A percentile compares a stretch with the other conserved stretches of the same genome.
Conservation (phyloP, 139 green algal genomes). For the Chlorella sorokiniana region DNA sequence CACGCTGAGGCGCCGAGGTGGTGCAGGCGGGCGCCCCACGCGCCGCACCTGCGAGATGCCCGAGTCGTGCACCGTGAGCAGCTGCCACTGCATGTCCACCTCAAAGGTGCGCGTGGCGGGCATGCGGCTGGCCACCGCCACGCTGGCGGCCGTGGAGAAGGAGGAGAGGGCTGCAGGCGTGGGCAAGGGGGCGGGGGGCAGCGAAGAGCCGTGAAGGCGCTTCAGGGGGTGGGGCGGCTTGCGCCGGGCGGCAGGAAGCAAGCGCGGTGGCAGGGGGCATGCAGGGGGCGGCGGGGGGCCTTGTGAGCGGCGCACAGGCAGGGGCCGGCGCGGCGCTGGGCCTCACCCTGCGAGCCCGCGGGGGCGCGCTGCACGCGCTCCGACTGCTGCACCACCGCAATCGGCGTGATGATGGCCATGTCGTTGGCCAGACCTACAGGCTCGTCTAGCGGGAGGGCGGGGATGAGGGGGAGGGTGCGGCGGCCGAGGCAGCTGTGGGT, state of each 20-base stretch:
- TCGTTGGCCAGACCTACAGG: constrained; percentile 23
- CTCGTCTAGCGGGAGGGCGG: neutral
- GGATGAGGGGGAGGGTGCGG: too few relatives aligned
- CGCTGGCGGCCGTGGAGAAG: neutral
- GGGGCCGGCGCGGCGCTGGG: too few relatives aligned
- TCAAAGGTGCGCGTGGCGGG: neutral
- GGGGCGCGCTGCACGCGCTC: neutral
- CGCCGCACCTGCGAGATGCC: constrained; percentile 42
- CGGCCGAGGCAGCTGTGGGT: too few relatives aligned
- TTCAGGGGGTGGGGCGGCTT: neutral
- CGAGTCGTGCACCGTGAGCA: constrained; percentile 52
- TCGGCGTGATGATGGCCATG: constrained; percentile 30
- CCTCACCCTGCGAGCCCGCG: neutral
- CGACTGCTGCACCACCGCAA: constrained; percentile 15
- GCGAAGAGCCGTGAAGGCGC: neutral
- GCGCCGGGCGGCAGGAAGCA: neutral
- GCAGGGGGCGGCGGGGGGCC: neutral
- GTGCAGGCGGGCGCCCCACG: too few relatives aligned
- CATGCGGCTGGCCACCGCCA: neutral
- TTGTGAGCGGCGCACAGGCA: neutral
- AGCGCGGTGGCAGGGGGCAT: neutral
- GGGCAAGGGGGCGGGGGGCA: too few relatives aligned
- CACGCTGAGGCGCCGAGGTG: too few relatives aligned
- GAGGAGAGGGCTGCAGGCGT: neutral
- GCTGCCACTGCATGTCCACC: constrained; percentile 43